Evolutionary conservation across 208 protist species (phyloP).

Genomic region (Leishmania tropica): DNA sequence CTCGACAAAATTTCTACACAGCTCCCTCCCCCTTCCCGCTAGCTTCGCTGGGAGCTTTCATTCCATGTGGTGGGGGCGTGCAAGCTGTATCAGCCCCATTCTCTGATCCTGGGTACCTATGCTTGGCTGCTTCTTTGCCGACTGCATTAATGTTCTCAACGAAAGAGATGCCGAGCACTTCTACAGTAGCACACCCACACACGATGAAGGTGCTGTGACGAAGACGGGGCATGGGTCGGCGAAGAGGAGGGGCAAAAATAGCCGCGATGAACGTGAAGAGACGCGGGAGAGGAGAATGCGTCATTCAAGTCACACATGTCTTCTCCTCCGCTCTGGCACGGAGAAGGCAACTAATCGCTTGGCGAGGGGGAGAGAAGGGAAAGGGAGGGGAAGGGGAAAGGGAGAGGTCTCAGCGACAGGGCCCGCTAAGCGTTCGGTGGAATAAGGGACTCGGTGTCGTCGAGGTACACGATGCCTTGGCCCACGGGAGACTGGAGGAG

Average conservation of each 20-base stretch:
- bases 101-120: neutral
- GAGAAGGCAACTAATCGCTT: neutral
- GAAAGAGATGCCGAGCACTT: neutral
- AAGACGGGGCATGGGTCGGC: neutral
- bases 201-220: neutral
- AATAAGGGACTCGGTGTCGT: slow-evolving; percentile 61
- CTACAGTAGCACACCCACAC: neutral
- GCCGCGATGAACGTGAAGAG: neutral
- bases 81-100: neutral
- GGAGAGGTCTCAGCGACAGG: too few species aligned
- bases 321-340: neutral
- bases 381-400: neutral
- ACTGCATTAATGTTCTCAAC: neutral
- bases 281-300: neutral
- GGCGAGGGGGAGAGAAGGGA: neutral
- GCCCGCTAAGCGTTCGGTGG: neutral
- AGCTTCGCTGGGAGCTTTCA: neutral
- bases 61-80: neutral
- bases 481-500: slow-evolving; percentile 86
- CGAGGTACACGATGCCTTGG: slow-evolving; percentile 56
- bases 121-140: neutral
- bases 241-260: neutral
- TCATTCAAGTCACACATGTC: neutral
- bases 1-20: neutral
- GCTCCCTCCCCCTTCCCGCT: too few species aligned